Percentiles rank a stretch among this genome's conserved stretches.
Evolutionary conservation across 2,329 filamentous ascomycete species (phyloP).

Genomic region (Lasiodiplodia theobromae): DNA sequence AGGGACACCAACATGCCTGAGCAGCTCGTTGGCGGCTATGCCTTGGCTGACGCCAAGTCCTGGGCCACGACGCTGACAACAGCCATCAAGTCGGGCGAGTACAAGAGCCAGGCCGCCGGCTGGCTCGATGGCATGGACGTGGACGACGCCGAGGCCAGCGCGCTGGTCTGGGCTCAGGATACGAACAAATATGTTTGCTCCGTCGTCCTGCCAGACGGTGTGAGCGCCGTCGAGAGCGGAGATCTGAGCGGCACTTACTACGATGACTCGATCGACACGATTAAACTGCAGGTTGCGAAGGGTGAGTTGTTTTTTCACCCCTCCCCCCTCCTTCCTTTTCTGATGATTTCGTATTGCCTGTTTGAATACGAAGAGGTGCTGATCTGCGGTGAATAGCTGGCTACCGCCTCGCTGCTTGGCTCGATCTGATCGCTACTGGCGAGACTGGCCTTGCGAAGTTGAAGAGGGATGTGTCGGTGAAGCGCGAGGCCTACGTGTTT

Average conservation of each 20-base stretch:
- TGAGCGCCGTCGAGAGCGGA: slow-evolving; percentile 43
- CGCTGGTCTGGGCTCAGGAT: slow-evolving; percentile 53
- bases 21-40: slow-evolving; percentile 50
- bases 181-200: slow-evolving; percentile 53
- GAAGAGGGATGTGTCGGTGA: slow-evolving; percentile 12
- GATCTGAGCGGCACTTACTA: slow-evolving; percentile 50
- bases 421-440: slow-evolving; percentile 44
- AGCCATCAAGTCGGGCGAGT: slow-evolving; percentile 50
- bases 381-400: slow-evolving; percentile 35
- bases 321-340: background rate
- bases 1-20: slow-evolving; percentile 53
- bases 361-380: background rate
- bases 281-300: slow-evolving; percentile 54
- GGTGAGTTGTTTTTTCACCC: slow-evolving; percentile 36
- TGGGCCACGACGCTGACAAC: slow-evolving; percentile 49
- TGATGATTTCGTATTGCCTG: background rate
- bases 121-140: slow-evolving; percentile 50
- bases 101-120: slow-evolving; percentile 32
- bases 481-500: slow-evolving; percentile 17
- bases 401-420: slow-evolving; percentile 45
- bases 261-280: slow-evolving; percentile 46
- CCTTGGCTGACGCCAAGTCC: slow-evolving; percentile 44
- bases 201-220: slow-evolving; percentile 50
- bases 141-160: slow-evolving; percentile 43
- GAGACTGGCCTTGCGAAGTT: slow-evolving; percentile 26